phyloP scores from a whole-genome alignment of 768 basidiomycete genomes.

The Plicaturopsis crispa region DNA sequence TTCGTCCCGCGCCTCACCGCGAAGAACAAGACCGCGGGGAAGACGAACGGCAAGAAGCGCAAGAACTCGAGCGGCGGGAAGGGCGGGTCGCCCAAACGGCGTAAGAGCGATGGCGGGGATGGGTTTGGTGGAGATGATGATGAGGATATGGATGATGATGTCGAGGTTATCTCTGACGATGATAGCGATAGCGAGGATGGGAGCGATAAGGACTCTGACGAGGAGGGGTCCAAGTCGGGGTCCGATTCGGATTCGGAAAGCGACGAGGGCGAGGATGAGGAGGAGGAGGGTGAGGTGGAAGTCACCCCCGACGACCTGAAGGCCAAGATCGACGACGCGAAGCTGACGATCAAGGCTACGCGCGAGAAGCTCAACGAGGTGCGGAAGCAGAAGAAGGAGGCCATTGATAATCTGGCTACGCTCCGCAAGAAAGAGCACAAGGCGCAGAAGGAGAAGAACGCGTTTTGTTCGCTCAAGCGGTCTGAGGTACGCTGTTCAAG shows the following conservation, averaged over 20 bases:
- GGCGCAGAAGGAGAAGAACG: slow-evolving; percentile 44
- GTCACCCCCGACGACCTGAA: slow-evolving; percentile 38
- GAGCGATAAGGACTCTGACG: slow-evolving; percentile 9
- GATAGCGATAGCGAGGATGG: slow-evolving; percentile 18
- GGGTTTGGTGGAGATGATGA: slow-evolving; percentile 13
- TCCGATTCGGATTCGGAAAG: not conserved
- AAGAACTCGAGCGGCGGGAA: slow-evolving; percentile 36
- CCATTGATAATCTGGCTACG: slow-evolving; percentile 23
- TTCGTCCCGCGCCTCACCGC: slow-evolving; percentile 36
- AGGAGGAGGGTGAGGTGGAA: slow-evolving; percentile 28
- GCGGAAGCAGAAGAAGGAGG: slow-evolving; percentile 34
- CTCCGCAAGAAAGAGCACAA: slow-evolving; percentile 31
- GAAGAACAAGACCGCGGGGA: slow-evolving; percentile 14
- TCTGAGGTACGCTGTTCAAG: slow-evolving; percentile 33
- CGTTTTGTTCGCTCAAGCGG: slow-evolving; percentile 50
- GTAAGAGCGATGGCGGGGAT: slow-evolving; percentile 24
- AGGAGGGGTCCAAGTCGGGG: slow-evolving; percentile 9
- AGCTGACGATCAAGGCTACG: slow-evolving; percentile 30
- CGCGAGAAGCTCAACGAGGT: slow-evolving; percentile 29
- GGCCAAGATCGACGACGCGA: slow-evolving; percentile 31
- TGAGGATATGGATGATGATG: slow-evolving; percentile 10
- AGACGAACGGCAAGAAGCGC: slow-evolving; percentile 35
- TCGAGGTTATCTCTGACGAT: slow-evolving; percentile 16
- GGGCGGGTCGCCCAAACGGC: slow-evolving; percentile 36
- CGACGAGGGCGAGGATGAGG: slow-evolving; percentile 14